Evolutionary conservation across 2,329 filamentous ascomycete genomes (phyloP), one percentile per base, ranked within the genome.

Genomic region (Phialemoniopsis sp.): DNA sequence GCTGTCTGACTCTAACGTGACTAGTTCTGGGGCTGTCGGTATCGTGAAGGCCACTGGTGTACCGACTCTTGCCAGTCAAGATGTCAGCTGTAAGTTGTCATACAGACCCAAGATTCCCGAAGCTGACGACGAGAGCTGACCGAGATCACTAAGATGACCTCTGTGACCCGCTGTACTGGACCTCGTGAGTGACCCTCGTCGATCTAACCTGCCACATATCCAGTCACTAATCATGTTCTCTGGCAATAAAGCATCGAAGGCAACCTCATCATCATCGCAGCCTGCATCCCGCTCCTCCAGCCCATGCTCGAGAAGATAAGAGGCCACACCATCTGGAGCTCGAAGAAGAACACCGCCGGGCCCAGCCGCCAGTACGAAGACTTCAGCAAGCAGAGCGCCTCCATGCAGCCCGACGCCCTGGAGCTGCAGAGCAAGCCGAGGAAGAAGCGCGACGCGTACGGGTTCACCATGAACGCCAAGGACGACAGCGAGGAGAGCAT

Each of bases 231-330:
- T 28, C 13, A 26, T 17, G 16, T 9, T 7, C 28, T 41, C 19
- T 32, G 17, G 13, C 5, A 7, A 13, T 18, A 13, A 29, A 53
- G 54, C 3, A 46, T 57, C 41, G 55, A 57, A 45, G 54, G 50
- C 14, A 48, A 45, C 32, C 48, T 50, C 9, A 54, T 57, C 34
- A 56, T 56, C 16, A 55, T 58, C 33, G 56, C 55, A 8, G 46
- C 53, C 1, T 56, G 47, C 29, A 56, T 58, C 18, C 56, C 56
- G 1, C 32, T 56, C 36, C 51, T 59, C 7, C 49, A 50, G 10
- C 56, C 55, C 1, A 39, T 59, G 0, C 31, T 53, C 33, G 54
- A 56, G 16, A 40, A 46, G 29, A 15, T 46, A 13, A 46, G 41
- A 16, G 46, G 46, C 5, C 42, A 39, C 5, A 41, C 29, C 4